Evolutionary conservation across 148 eudicot species (phyloP).

Genomic region (Amaranthus palmeri): DNA sequence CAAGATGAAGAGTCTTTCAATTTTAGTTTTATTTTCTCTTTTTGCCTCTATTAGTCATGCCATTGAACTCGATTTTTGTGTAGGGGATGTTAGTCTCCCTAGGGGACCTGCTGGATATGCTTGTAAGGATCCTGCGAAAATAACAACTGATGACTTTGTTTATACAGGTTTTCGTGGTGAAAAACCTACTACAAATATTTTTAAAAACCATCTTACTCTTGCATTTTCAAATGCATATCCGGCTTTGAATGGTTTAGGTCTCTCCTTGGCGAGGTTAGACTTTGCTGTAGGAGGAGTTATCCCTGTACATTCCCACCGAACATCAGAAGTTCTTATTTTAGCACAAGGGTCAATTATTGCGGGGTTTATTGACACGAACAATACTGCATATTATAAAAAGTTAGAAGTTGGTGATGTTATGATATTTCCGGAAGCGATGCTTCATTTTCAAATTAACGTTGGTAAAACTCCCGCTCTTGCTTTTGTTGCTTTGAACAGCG

Average conservation of each 20-base stretch:
- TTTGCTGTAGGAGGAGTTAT: neutral
- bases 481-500: conserved; percentile 11
- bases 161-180: conserved; percentile 4
- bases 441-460: too few species aligned
- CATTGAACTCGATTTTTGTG: conserved; percentile 3
- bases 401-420: too few species aligned
- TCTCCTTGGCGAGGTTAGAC: conserved; percentile 9
- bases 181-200: neutral
- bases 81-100: conserved; percentile 5
- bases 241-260: conserved; percentile 7
- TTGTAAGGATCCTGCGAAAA: conserved; percentile 1
- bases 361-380: neutral
- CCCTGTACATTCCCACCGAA: neutral
- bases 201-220: neutral
- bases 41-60: neutral
- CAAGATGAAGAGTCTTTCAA: conserved; percentile 4
- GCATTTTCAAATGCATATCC: conserved; percentile 11
- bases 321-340: neutral
- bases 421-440: too few species aligned
- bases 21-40: neutral
- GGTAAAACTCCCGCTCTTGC: conserved; percentile 7
- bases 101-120: neutral
- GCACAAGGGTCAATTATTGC: neutral
- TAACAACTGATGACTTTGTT: conserved; percentile 4
- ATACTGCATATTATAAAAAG: conserved; percentile 4